phyloP scores from a whole-genome alignment of 1,284 basidiomycete species.

The Rhodotorula sp. region DNA sequence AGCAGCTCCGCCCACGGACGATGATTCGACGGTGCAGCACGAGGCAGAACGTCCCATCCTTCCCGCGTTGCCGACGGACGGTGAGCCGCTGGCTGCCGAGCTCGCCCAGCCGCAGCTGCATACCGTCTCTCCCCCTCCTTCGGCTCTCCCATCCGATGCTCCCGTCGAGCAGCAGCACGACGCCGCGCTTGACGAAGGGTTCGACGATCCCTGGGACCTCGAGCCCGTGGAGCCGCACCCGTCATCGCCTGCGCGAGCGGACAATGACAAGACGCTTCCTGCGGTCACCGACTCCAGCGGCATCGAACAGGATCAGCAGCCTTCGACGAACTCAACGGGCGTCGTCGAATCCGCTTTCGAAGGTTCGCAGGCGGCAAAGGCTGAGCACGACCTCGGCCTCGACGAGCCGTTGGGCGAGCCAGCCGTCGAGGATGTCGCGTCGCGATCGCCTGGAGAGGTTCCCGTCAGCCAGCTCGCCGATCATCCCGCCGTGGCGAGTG shows the following conservation, averaged over 20 bases:
- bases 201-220: constrained; percentile 31
- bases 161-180: not conserved
- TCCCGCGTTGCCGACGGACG: not conserved
- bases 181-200: constrained; percentile 1
- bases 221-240: constrained; percentile 9
- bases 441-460: too few relatives aligned
- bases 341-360: too few relatives aligned
- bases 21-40: constrained; percentile 5
- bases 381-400: too few relatives aligned
- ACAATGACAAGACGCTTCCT: too few relatives aligned
- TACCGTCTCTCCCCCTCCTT: constrained; percentile 2
- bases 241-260: not conserved
- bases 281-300: too few relatives aligned
- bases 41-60: not conserved
- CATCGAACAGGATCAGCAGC: too few relatives aligned
- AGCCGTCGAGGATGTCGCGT: too few relatives aligned
- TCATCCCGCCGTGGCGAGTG: not conserved
- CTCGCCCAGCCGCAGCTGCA: constrained; percentile 9
- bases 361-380: too few relatives aligned
- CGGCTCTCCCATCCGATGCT: not conserved
- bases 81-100: not conserved
- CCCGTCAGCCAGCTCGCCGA: too few relatives aligned
- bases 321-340: too few relatives aligned
- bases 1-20: not conserved
- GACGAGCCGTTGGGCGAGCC: too few relatives aligned